These are phyloP conservation scores for Thuja plicata DNA, from an alignment of 83 land plant species.

Conservation along the genomic window DNA sequence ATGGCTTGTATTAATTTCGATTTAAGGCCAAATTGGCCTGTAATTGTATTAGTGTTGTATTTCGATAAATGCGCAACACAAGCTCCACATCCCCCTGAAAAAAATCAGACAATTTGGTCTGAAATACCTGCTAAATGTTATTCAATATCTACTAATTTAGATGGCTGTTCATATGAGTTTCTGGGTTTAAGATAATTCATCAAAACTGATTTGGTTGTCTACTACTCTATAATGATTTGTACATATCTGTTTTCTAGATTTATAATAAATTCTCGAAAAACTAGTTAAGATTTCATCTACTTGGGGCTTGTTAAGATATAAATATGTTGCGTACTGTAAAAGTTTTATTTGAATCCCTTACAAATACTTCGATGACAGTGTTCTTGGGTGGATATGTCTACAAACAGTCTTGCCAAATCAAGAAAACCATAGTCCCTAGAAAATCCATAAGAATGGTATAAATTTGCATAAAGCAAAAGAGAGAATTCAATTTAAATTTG, in stretches of 20 bases:
- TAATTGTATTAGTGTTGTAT: slow-evolving; percentile 14
- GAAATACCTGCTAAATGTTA: too few relatives aligned
- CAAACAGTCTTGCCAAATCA: not conserved
- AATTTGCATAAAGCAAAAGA: not conserved
- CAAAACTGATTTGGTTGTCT: too few relatives aligned
- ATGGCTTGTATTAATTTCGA: too few relatives aligned
- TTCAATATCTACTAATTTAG: not conserved
- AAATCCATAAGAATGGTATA: not conserved
- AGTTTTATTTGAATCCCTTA: not conserved
- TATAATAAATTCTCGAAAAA: slow-evolving; percentile 57
- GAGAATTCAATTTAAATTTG: not conserved
- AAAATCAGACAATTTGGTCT: not conserved
- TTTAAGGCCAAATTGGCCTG: not conserved
- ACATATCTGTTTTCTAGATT: not conserved
- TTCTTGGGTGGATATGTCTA: not conserved
- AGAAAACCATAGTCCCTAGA: not conserved
- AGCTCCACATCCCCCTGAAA: slow-evolving; percentile 47
- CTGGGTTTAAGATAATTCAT: not conserved
- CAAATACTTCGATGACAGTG: not conserved
- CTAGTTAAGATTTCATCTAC: slow-evolving; percentile 31
- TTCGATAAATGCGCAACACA: slow-evolving; percentile 35
- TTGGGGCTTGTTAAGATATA: not conserved
- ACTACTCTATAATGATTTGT: not conserved
- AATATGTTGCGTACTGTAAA: too few relatives aligned
- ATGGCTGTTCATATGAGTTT: not conserved